A percentile compares a stretch with the other conserved stretches of the same genome.
Conservation (phyloP, 2,329 filamentous ascomycete species). For the Madurella fahalii region DNA sequence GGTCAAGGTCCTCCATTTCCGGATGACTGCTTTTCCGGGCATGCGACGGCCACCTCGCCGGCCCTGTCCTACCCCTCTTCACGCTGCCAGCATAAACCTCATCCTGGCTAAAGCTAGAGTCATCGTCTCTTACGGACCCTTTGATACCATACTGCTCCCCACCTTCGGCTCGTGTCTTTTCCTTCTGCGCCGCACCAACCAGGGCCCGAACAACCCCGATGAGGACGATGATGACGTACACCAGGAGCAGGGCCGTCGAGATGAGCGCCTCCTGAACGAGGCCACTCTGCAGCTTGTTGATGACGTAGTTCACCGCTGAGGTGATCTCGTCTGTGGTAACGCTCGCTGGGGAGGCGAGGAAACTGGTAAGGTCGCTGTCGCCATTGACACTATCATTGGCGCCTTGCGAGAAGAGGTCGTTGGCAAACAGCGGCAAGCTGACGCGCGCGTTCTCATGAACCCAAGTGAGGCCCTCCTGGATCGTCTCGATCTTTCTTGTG, state of each 20-base stretch:
- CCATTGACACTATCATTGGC: conserved; percentile 58
- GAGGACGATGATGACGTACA: conserved; percentile 76
- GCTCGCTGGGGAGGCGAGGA: conserved; percentile 72
- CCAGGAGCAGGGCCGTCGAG: conserved; percentile 64
- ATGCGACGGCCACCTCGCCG: conserved; percentile 20
- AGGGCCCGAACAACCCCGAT: conserved; percentile 67
- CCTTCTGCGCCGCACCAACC: conserved; percentile 55
- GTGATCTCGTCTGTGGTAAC: conserved; percentile 78
- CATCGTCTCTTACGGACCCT: not conserved
- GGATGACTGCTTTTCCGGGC: conserved; percentile 26
- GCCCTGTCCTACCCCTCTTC: conserved; percentile 13
- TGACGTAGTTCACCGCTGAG: conserved; percentile 67
- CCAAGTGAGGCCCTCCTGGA: conserved; percentile 91
- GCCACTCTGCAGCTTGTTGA: conserved; percentile 59
- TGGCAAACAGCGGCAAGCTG: conserved; percentile 70
- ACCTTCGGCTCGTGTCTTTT: conserved; percentile 58
- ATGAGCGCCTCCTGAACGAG: conserved; percentile 78
- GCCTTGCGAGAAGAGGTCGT: conserved; percentile 79
- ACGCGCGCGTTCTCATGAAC: conserved; percentile 83
- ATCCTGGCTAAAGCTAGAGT: conserved; percentile 6
- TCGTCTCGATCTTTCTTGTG: conserved; percentile 74
- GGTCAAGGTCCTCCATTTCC: conserved; percentile 28
- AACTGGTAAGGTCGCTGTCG: conserved; percentile 59
- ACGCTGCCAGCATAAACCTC: conserved; percentile 24
- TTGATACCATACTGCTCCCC: conserved; percentile 37